A percentile compares a stretch with the other conserved stretches of the same genome.
These are phyloP conservation scores for Bremia lactucae DNA, from an alignment of 352 stramenopile species.

Conservation along the genomic window DNA sequence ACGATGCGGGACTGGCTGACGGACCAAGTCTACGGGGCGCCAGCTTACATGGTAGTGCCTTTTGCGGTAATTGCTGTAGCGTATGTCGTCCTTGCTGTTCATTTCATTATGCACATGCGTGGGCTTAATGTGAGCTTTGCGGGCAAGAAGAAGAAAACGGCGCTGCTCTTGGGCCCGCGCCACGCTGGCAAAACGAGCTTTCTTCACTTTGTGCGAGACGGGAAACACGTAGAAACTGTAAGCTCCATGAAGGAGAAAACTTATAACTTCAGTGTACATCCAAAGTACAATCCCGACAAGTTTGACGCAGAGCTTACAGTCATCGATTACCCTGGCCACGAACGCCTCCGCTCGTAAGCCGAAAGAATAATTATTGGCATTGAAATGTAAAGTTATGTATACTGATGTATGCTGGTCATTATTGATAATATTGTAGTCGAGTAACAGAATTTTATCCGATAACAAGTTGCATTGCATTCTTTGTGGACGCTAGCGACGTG, in stretches of 20 bases:
- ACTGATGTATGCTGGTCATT: not conserved
- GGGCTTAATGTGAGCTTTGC: constrained; percentile 45
- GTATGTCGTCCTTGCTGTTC: constrained; percentile 46
- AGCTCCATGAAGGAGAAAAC: constrained; percentile 79
- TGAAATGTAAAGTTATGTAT: constrained; percentile 1
- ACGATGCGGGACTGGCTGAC: constrained; percentile 16
- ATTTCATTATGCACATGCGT: constrained; percentile 62
- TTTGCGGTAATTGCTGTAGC: constrained; percentile 29
- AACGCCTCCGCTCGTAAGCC: constrained; percentile 60
- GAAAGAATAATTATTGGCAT: too few relatives aligned
- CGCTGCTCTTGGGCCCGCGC: constrained; percentile 52
- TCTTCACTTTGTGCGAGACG: constrained; percentile 69
- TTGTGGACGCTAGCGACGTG: constrained; percentile 57
- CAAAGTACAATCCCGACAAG: constrained; percentile 54
- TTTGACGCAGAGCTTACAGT: constrained; percentile 62
- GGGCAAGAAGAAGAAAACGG: constrained; percentile 66
- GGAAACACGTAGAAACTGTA: constrained; percentile 57
- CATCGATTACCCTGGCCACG: constrained; percentile 74
- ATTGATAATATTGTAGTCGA: constrained; percentile 25
- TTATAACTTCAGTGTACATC: constrained; percentile 54
- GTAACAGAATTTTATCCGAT: constrained; percentile 69
- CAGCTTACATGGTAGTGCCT: constrained; percentile 44
- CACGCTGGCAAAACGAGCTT: constrained; percentile 75
- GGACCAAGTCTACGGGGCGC: constrained; percentile 48
- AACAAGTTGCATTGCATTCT: constrained; percentile 56